Evolutionary conservation across 2,329 filamentous ascomycete genomes (phyloP).

Genomic region (Paecilomyces formosus): DNA sequence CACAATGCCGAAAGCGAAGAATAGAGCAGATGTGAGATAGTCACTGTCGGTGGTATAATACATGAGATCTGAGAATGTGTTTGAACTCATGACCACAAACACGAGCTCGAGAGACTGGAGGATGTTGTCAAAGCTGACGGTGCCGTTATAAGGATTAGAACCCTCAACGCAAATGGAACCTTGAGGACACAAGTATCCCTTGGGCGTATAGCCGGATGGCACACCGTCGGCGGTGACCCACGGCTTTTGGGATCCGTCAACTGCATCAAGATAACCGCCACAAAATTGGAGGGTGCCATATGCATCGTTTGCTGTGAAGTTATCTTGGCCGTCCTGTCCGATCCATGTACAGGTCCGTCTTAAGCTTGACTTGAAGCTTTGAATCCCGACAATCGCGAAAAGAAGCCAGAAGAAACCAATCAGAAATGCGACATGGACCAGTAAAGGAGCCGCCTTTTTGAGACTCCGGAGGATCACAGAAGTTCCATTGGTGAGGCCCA

Average conservation of each 20-base stretch:
- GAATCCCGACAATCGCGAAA: conserved; percentile 93
- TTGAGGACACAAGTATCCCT: conserved; percentile 81
- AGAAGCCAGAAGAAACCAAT: conserved; percentile 97
- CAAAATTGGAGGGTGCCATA: conserved; percentile 67
- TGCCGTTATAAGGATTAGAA: conserved; percentile 71
- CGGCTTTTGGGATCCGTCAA: conserved; percentile 50
- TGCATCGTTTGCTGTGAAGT: conserved; percentile 41
- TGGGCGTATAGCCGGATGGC: conserved; percentile 44
- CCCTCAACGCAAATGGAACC: conserved; percentile 78
- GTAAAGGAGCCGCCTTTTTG: conserved; percentile 86
- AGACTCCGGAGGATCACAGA: conserved; percentile 89
- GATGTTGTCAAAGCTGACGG: conserved; percentile 93
- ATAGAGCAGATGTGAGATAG: conserved; percentile 78
- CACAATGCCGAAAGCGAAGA: conserved; percentile 64
- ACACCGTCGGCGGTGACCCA: conserved; percentile 61
- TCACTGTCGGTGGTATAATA: conserved; percentile 91
- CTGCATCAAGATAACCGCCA: conserved; percentile 66
- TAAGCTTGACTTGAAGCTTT: conserved; percentile 85
- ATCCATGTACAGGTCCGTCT: conserved; percentile 72
- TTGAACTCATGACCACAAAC: conserved; percentile 97
- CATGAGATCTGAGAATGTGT: conserved; percentile 91
- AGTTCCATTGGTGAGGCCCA: conserved; percentile 88
- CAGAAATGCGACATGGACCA: conserved; percentile 88
- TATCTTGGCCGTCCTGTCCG: conserved; percentile 45
- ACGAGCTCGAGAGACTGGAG: conserved; percentile 85